Evolutionary conservation across 2,329 filamentous ascomycete genomes (phyloP).

Genomic region (Lizonia empirigonia): DNA sequence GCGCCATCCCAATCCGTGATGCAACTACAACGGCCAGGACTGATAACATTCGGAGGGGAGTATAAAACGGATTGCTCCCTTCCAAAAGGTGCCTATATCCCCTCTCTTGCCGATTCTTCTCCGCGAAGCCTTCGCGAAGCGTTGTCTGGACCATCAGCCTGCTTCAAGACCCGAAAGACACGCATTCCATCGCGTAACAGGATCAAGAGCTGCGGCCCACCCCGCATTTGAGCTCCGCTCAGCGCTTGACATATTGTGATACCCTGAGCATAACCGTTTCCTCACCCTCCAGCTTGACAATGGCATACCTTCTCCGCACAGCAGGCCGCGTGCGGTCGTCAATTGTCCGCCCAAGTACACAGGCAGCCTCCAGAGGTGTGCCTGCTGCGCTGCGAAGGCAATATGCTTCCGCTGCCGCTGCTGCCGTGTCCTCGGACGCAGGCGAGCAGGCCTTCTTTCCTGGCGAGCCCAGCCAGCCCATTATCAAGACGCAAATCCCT

Average conservation of each 20-base stretch:
- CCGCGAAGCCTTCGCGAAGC: neutral
- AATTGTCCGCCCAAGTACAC: slow-evolving; percentile 24
- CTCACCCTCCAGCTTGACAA: slow-evolving; percentile 16
- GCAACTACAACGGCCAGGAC: slow-evolving; percentile 5
- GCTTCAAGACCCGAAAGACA: neutral
- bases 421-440: slow-evolving; percentile 39
- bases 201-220: neutral
- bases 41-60: neutral
- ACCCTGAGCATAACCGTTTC: neutral
- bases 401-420: slow-evolving; percentile 42
- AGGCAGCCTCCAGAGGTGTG: slow-evolving; percentile 19
- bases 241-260: slow-evolving; percentile 4
- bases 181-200: slow-evolving; percentile 10
- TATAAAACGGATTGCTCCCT: slow-evolving; percentile 7
- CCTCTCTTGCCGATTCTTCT: neutral
- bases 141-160: neutral
- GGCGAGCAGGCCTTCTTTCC: slow-evolving; percentile 60
- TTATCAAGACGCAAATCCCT: slow-evolving; percentile 67
- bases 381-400: slow-evolving; percentile 32
- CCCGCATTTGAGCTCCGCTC: slow-evolving; percentile 12
- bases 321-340: slow-evolving; percentile 22
- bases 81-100: neutral
- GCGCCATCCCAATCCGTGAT: neutral
- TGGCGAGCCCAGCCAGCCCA: slow-evolving; percentile 63
- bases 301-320: slow-evolving; percentile 43